Conservation (phyloP, 2,329 filamentous ascomycete genomes). For the Neocucurbitaria cava region DNA sequence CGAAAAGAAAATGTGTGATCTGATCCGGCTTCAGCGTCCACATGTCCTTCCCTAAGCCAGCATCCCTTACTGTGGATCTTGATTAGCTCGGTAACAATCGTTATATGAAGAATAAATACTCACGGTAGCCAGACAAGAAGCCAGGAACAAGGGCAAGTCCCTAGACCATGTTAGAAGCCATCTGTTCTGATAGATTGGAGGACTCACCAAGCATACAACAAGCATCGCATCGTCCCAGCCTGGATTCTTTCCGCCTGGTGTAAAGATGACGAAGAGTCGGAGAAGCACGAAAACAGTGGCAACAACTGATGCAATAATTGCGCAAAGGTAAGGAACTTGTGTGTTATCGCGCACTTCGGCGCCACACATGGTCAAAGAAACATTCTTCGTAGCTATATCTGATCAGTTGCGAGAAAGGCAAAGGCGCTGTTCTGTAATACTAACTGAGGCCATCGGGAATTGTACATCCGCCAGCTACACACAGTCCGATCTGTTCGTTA, state of each 20-base stretch:
- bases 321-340: neutral
- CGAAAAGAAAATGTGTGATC: conserved; percentile 53
- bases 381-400: neutral
- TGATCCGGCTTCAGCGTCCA: conserved; percentile 55
- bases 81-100: neutral
- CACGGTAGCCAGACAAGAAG: conserved; percentile 22
- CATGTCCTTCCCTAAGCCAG: conserved; percentile 59
- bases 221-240: neutral
- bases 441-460: too few relatives aligned
- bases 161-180: conserved; percentile 34
- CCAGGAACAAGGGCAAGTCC: conserved; percentile 35
- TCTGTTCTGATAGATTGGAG: neutral
- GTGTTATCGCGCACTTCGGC: neutral
- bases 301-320: neutral
- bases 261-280: neutral
- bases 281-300: neutral
- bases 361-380: neutral
- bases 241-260: neutral
- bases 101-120: conserved; percentile 18
- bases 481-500: too few relatives aligned
- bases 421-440: too few relatives aligned
- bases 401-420: too few relatives aligned
- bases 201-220: too few relatives aligned
- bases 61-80: conserved; percentile 22
- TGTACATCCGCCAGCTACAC: too few relatives aligned